Percentiles rank a stretch among this genome's conserved stretches.
phyloP scores from a whole-genome alignment of 768 basidiomycete species.

The Trametes sanguinea region DNA sequence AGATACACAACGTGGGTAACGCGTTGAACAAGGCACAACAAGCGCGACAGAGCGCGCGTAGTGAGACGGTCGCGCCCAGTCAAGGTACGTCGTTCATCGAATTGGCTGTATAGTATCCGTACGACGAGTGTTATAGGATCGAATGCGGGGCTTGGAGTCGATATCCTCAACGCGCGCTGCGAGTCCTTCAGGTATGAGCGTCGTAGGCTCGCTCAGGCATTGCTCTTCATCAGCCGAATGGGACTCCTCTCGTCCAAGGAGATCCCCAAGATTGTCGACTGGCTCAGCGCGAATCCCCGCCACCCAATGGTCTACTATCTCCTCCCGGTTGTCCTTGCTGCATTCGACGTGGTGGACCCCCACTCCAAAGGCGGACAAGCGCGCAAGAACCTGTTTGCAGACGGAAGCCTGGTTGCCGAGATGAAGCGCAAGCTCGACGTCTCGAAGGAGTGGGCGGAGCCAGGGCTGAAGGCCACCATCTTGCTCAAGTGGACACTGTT shows the following conservation, averaged over 20 bases:
- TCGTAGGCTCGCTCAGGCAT: conserved; percentile 61
- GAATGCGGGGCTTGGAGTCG: conserved; percentile 57
- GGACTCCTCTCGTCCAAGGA: conserved; percentile 63
- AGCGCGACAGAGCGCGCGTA: conserved; percentile 62
- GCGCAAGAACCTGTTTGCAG: conserved; percentile 51
- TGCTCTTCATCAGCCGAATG: conserved; percentile 63
- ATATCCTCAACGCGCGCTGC: conserved; percentile 66
- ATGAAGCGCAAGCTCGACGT: conserved; percentile 61
- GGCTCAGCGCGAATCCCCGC: conserved; percentile 65
- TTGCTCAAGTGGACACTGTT: conserved; percentile 90
- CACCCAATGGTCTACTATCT: conserved; percentile 72
- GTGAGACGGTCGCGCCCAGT: conserved; percentile 57
- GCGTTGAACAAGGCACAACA: conserved; percentile 55
- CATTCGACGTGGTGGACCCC: conserved; percentile 69
- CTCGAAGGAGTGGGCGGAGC: conserved; percentile 64
- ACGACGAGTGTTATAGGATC: conserved; percentile 34
- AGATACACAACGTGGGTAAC: conserved; percentile 61
- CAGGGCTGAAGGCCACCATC: conserved; percentile 68
- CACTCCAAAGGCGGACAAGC: conserved; percentile 43
- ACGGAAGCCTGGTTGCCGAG: conserved; percentile 48
- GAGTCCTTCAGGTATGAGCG: conserved; percentile 78
- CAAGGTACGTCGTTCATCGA: conserved; percentile 46
- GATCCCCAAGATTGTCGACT: conserved; percentile 64
- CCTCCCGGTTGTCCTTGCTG: conserved; percentile 61
- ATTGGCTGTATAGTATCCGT: not conserved